Percentiles rank a stretch among this genome's conserved stretches.
These are phyloP conservation scores for Aspergillus flavus DNA, from an alignment of 2,329 filamentous ascomycete species.

Conservation along the genomic window DNA sequence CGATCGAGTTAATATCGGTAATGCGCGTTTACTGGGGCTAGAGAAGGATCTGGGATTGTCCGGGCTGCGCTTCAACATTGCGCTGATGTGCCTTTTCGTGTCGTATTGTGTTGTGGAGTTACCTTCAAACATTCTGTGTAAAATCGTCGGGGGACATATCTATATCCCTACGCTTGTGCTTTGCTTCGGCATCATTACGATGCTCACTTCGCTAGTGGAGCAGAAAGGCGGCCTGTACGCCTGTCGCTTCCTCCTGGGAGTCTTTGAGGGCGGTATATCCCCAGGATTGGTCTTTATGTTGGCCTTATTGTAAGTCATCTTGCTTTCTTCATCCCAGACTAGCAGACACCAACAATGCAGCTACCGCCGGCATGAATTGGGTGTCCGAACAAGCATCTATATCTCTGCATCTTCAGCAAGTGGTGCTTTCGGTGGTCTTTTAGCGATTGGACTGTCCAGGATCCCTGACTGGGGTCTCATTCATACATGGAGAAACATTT, in stretches of 20 bases:
- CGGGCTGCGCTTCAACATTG: slow-evolving; percentile 38
- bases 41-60: slow-evolving; percentile 28
- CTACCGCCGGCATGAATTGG: slow-evolving; percentile 17
- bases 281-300: slow-evolving; percentile 9
- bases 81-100: slow-evolving; percentile 12
- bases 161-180: slow-evolving; percentile 8
- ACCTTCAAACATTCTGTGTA: slow-evolving; percentile 14
- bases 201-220: slow-evolving; percentile 7
- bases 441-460: slow-evolving; percentile 10
- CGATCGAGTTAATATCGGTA: slow-evolving; percentile 41
- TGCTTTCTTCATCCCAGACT: background rate
- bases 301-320: slow-evolving; percentile 8
- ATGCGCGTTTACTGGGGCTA: slow-evolving; percentile 38
- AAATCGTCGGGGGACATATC: slow-evolving; percentile 7
- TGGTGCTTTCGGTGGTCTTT: slow-evolving; percentile 18
- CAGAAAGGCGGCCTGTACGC: slow-evolving; percentile 5
- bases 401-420: slow-evolving; percentile 17
- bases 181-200: slow-evolving; percentile 10
- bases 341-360: slow-evolving; percentile 3
- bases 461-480: slow-evolving; percentile 9
- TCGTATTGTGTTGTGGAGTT: slow-evolving; percentile 9
- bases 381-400: slow-evolving; percentile 18
- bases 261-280: slow-evolving; percentile 12
- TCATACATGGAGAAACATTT: slow-evolving; percentile 17
- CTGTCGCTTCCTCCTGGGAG: slow-evolving; percentile 8